Conservation (phyloP, 2,329 filamentous ascomycete species). For the Hypomyces perniciosus region DNA sequence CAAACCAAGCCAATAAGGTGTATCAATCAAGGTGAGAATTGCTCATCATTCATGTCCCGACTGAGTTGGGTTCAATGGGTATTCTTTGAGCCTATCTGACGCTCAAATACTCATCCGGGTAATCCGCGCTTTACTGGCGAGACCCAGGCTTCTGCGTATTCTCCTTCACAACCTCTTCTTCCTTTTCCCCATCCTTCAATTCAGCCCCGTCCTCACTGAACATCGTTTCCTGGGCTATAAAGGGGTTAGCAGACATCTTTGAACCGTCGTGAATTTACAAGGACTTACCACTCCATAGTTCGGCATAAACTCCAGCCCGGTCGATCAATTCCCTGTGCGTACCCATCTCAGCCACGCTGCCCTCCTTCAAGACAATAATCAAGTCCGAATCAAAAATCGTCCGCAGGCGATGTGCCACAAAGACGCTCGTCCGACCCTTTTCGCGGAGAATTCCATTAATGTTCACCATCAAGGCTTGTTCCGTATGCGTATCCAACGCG, state of each 20-base stretch:
- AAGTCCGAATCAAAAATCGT: slow-evolving; percentile 92
- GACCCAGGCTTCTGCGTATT: slow-evolving; percentile 5
- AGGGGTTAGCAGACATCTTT: background rate
- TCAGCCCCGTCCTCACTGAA: slow-evolving; percentile 43
- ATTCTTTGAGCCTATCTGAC: no score
- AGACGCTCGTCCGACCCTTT: slow-evolving; percentile 84
- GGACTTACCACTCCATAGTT: slow-evolving; percentile 79
- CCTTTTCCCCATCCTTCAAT: slow-evolving; percentile 27
- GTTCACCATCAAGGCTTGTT: slow-evolving; percentile 82
- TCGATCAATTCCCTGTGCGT: slow-evolving; percentile 83
- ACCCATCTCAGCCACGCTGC: slow-evolving; percentile 79
- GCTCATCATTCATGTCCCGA: no score
- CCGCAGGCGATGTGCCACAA: slow-evolving; percentile 84
- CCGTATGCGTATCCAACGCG: slow-evolving; percentile 87
- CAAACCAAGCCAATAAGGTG: no score
- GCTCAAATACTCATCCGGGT: no score
- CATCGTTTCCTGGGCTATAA: slow-evolving; percentile 56
- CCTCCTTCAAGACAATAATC: slow-evolving; percentile 85
- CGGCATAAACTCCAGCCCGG: slow-evolving; percentile 71
- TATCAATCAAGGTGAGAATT: no score
- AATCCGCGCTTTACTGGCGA: background rate
- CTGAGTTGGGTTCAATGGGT: no score
- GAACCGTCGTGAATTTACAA: background rate
- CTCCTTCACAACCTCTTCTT: slow-evolving; percentile 20
- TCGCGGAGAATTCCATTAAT: slow-evolving; percentile 90